Evolutionary conservation across 164 flowering plant genomes (phyloP).

Genomic region (Umbilicus rupestris): DNA sequence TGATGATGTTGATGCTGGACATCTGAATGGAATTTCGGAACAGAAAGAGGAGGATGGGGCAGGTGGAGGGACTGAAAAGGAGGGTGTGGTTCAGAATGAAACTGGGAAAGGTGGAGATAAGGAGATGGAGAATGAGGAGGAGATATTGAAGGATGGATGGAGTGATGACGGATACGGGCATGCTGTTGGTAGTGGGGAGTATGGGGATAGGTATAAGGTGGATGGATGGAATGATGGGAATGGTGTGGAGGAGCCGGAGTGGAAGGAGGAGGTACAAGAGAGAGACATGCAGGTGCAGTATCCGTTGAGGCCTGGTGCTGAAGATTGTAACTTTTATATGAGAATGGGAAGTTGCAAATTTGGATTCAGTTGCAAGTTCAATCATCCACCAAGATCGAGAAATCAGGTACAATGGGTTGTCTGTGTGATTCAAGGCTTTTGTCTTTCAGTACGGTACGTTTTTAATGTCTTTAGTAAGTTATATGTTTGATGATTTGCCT

Average conservation of each 20-base stretch:
- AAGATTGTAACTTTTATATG: conserved; percentile 66
- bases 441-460: background rate
- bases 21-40: no score
- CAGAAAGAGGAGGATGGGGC: no score
- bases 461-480: background rate
- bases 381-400: conserved; percentile 44
- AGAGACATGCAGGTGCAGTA: conserved; percentile 13
- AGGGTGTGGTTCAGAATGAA: no score
- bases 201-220: background rate
- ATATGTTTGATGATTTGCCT: background rate
- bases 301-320: conserved; percentile 63
- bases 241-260: background rate
- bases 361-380: conserved; percentile 56
- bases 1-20: no score
- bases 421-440: background rate
- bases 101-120: no score
- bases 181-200: background rate
- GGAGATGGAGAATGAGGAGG: no score
- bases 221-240: background rate
- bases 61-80: no score
- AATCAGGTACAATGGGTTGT: conserved; percentile 18
- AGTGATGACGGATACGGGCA: background rate
- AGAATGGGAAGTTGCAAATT: conserved; percentile 58
- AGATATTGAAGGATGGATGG: background rate
- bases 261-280: background rate